A percentile compares a stretch with the other conserved stretches of the same genome.
Conservation (phyloP, 805 yeast species). For the Candida gorgasii region DNA sequence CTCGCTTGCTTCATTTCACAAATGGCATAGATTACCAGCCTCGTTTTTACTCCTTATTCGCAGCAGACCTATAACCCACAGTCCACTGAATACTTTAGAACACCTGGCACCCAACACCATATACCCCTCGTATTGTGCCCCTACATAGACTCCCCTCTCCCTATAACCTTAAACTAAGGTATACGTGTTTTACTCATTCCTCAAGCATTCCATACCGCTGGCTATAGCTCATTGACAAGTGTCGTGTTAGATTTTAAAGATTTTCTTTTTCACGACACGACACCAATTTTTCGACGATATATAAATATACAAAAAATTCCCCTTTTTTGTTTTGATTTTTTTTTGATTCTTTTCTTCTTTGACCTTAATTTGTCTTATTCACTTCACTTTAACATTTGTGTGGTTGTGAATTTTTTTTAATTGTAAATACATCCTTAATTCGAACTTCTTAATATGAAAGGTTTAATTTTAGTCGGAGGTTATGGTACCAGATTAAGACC, state of each 20-base stretch:
- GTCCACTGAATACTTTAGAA: too few relatives aligned
- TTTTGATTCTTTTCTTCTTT: constrained; percentile 5
- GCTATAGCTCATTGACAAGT: too few relatives aligned
- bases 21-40: too few relatives aligned
- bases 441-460: constrained; percentile 63
- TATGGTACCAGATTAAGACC: constrained; percentile 99
- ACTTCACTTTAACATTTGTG: too few relatives aligned
- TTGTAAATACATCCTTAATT: constrained; percentile 2
- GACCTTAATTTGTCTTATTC: constrained; percentile 4
- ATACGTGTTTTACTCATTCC: background rate
- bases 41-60: too few relatives aligned
- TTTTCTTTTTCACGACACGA: constrained; percentile 10
- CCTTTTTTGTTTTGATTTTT: constrained; percentile 8
- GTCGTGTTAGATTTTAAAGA: constrained; percentile 1
- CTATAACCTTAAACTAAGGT: too few relatives aligned
- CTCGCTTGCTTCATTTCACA: too few relatives aligned
- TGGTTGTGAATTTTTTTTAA: constrained; percentile 1
- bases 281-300: constrained; percentile 7
- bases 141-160: too few relatives aligned
- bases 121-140: too few relatives aligned
- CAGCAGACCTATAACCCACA: too few relatives aligned
- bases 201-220: too few relatives aligned
- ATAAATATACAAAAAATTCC: constrained; percentile 5
- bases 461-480: constrained; percentile 98
- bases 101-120: too few relatives aligned